Evolutionary conservation across 2,329 filamentous ascomycete genomes (phyloP), one percentile per base, ranked within the genome.

Genomic region (Purpureocillium takamizusanense): DNA sequence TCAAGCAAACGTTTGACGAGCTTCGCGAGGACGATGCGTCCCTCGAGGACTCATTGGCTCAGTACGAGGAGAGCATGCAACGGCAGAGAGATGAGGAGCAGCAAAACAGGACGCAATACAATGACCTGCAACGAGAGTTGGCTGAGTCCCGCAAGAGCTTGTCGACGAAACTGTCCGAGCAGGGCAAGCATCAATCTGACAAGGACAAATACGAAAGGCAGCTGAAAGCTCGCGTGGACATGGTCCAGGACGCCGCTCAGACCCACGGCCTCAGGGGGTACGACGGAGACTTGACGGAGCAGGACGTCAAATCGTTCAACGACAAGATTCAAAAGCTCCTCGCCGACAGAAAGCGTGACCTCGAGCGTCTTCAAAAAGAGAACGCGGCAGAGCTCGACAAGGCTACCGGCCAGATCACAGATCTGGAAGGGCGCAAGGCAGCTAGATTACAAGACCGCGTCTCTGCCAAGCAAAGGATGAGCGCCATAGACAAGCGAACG

Each of bases 171-270:
- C 65, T 76, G 29, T 65, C 74, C 1, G 82, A 88, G 49, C 72
- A 78, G 49, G 90, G 90, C 32, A 86, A 82, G 48, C 80, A 83
- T 49, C 78, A 92, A 58, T 90, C 89, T 2, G 83, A 95, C 54
- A 88, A 90, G 62, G 82, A 86, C 44, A 86, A 83, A 51, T 86
- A 92, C 54, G 86, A 95, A 54, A 77, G 83, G 4, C 85, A 95
- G 47, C 57, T 95, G 4, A 69, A 77, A 48, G 68, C 75, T 33
- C 83, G 90, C 30, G 72, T 82, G 51, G 70, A 74, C 9, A 74
- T 94, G 57, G 78, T 95, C 39, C 86, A 81, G 46, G 81, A 89
- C 41, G 79, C 86, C 29, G 87, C 90, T 13, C 72, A 77, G 33
- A 71, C 70, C 18, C 85, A 95, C 58, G 80, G 77, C 42, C 85